Evolutionary conservation across 1,139 yeast species (phyloP).

Genomic region (Suhomyces terraborum): DNA sequence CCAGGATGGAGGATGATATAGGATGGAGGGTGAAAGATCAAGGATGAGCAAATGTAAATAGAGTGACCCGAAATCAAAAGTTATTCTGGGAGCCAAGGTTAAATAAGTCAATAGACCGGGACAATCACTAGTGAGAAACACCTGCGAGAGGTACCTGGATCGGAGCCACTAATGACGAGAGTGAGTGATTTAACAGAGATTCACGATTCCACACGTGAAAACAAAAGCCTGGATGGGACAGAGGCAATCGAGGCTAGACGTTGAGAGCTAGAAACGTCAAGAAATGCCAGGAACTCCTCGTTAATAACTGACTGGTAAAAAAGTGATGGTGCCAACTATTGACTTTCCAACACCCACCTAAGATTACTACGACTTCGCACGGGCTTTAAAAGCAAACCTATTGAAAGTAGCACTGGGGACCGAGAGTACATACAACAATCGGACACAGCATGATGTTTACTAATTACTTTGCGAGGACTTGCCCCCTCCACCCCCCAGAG

Average conservation of each 20-base stretch:
- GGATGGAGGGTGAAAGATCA: too few relatives aligned
- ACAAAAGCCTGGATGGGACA: not conserved
- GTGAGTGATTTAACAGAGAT: not conserved
- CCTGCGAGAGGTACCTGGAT: not conserved
- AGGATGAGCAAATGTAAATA: too few relatives aligned
- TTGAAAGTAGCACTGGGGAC: conserved; percentile 8
- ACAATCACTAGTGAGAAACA: too few relatives aligned
- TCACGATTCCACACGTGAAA: not conserved
- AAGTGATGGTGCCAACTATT: not conserved
- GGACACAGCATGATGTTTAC: not conserved
- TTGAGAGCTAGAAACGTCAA: not conserved
- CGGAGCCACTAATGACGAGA: not conserved
- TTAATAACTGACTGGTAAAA: not conserved
- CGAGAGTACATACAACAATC: not conserved
- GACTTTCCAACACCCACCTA: not conserved
- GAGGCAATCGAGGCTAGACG: not conserved
- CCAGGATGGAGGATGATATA: too few relatives aligned
- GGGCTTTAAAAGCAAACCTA: not conserved
- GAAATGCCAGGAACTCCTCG: not conserved
- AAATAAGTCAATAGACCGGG: not conserved
- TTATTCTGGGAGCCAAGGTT: not conserved
- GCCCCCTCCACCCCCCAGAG: too few relatives aligned
- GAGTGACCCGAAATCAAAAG: too few relatives aligned
- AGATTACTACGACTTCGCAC: not conserved
- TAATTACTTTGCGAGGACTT: not conserved